Percentiles rank a stretch among this genome's conserved stretches.
phyloP scores from a whole-genome alignment of 1,139 yeast genomes.

The Pneumocystis murina region DNA sequence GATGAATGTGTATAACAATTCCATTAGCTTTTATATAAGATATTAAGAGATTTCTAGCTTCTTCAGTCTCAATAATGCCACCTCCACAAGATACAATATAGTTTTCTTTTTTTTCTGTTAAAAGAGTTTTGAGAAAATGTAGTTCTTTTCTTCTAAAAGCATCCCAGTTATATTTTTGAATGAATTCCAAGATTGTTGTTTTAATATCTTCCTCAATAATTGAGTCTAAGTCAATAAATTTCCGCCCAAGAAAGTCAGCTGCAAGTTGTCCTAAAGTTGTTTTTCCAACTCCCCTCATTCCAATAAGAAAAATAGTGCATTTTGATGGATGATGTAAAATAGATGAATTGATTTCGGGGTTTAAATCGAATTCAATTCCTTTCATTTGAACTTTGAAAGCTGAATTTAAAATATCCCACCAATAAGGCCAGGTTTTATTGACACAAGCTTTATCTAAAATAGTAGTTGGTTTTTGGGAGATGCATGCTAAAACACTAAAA shows the following conservation, averaged over 20 bases:
- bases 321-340: slow-evolving; percentile 5
- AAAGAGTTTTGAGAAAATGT: slow-evolving; percentile 37
- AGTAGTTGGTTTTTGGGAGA: slow-evolving; percentile 40
- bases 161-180: slow-evolving; percentile 71
- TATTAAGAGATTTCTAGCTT: slow-evolving; percentile 49
- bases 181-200: slow-evolving; percentile 48
- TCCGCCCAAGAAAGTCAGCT: slow-evolving; percentile 55
- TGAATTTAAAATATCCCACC: slow-evolving; percentile 90
- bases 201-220: slow-evolving; percentile 45
- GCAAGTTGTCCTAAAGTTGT: slow-evolving; percentile 74
- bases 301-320: slow-evolving; percentile 51
- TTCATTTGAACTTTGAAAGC: slow-evolving; percentile 48
- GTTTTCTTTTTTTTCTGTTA: slow-evolving; percentile 37
- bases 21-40: slow-evolving; percentile 44
- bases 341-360: slow-evolving; percentile 9
- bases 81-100: slow-evolving; percentile 89
- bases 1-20: slow-evolving; percentile 75
- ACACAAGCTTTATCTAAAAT: slow-evolving; percentile 83
- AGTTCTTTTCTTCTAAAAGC: slow-evolving; percentile 62
- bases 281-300: slow-evolving; percentile 98
- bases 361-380: slow-evolving; percentile 42
- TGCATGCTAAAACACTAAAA: slow-evolving; percentile 64
- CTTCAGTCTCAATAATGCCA: slow-evolving; percentile 71
- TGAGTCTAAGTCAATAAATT: slow-evolving; percentile 63
- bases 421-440: slow-evolving; percentile 98